Evolutionary conservation across 2,329 filamentous ascomycete genomes (phyloP), one percentile per base, ranked within the genome.

Genomic region (Didymella exigua): DNA sequence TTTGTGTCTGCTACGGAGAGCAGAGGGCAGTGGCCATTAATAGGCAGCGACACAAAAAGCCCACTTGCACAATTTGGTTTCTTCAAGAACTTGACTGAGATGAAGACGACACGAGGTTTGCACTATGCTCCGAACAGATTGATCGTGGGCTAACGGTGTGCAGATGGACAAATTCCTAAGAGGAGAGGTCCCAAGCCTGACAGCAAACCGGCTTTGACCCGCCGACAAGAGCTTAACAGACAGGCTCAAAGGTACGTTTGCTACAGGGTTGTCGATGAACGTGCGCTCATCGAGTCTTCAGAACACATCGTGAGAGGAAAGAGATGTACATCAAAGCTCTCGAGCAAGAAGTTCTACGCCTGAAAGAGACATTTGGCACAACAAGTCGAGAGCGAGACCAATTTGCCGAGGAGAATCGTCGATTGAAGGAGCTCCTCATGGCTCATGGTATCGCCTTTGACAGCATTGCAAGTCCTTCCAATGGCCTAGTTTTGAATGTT

Each of bases 221-320:
- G 93, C 59, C 86, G 93, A 61, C 95, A 98, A 73, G 93, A 98
- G 75, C 80, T 98, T 58, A 98, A 98, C 73, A 86, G 95, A 60
- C 93, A 98, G 78, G 95, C 95, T 26, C 95, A 98, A 76, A 89
- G 93, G 93, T 96, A 85, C 8, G 49, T n/a, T 36, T 29, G 21
- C 18, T 14, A 14, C 24, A 23, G 27, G 11, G 37, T 41, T 33
- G 9, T 14, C 1, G 23, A 26, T 24, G 31, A 18, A 40, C 36
- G 21, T 27, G 14, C 14, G 36, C 62, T 72, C 29, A 71, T 54
- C 45, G 53, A 49, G 18, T 3, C 7, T 14, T 0, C 71, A 96
- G 95, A 71, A 98, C 95, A 16, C 95, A 99, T 76, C 91, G 95
- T 51, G 95, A 98, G 78, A 87, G 95, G 63, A 98, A 98, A 75